phyloP scores from a whole-genome alignment of 148 eudicot genomes.

The Nepenthes gracilis region DNA sequence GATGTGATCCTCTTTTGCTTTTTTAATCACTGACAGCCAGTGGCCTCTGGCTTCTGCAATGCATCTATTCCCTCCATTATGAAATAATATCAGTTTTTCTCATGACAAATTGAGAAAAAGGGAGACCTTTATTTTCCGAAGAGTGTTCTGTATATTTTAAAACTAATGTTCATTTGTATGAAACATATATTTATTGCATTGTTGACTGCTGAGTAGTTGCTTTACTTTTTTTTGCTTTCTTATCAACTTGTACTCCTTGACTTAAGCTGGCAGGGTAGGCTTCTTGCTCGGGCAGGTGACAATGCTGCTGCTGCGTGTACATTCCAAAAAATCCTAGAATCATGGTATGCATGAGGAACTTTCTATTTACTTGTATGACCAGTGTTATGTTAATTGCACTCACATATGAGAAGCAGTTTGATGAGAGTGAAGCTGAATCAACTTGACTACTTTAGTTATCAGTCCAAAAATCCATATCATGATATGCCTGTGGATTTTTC shows the following conservation, averaged over 20 bases:
- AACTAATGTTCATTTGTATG: no score
- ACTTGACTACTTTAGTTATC: no score
- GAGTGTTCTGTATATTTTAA: no score
- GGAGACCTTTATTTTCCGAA: no score
- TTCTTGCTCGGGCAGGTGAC: conserved; percentile 93
- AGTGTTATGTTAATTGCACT: background rate
- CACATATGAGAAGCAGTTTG: background rate
- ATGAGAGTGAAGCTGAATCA: no score
- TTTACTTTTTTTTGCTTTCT: conserved; percentile 11
- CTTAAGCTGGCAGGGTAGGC: conserved; percentile 99
- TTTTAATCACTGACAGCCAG: no score
- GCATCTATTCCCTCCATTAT: background rate
- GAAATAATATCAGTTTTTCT: no score
- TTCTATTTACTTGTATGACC: background rate
- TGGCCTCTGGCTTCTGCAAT: no score
- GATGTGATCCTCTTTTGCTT: no score
- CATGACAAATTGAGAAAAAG: no score
- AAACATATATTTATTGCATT: background rate
- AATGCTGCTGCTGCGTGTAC: conserved; percentile 62
- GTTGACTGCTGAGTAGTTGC: background rate
- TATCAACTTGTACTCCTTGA: conserved; percentile 50
- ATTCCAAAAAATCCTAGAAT: conserved; percentile 62
- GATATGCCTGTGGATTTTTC: no score
- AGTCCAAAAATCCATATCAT: no score
- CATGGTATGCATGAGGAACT: conserved; percentile 48